Conservation (phyloP, 2,329 filamentous ascomycete genomes). For the Alternaria ethzedia region DNA sequence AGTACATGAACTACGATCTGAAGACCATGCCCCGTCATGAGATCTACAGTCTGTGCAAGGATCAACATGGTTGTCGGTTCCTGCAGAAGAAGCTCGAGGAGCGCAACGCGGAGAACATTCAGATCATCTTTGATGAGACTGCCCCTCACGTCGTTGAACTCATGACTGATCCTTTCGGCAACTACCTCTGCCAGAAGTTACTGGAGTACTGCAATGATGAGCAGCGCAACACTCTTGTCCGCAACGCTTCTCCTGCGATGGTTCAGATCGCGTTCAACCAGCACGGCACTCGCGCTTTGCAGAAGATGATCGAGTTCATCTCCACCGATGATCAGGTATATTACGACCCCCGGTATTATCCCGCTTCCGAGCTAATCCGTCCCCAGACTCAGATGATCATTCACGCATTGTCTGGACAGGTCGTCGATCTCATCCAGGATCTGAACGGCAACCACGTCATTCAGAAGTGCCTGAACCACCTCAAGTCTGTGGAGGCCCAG, state of each 20-base stretch:
- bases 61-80: slow-evolving; percentile 96
- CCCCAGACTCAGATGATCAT: slow-evolving; percentile 78
- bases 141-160: slow-evolving; percentile 93
- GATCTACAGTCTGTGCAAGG: slow-evolving; percentile 92
- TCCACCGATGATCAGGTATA: slow-evolving; percentile 75
- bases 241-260: slow-evolving; percentile 86
- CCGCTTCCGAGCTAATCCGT: slow-evolving; percentile 13
- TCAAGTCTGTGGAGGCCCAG: slow-evolving; percentile 81
- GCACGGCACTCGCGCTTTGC: slow-evolving; percentile 92
- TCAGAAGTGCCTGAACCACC: slow-evolving; percentile 97
- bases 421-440: slow-evolving; percentile 95
- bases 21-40: slow-evolving; percentile 77
- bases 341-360: slow-evolving; percentile 9
- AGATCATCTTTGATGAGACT: slow-evolving; percentile 94
- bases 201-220: slow-evolving; percentile 95
- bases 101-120: slow-evolving; percentile 78
- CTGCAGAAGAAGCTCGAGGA: slow-evolving; percentile 97
- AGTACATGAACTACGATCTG: slow-evolving; percentile 82
- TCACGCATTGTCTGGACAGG: slow-evolving; percentile 77
- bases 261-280: slow-evolving; percentile 95
- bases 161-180: slow-evolving; percentile 98
- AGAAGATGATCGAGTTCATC: slow-evolving; percentile 99
- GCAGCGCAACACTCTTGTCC: slow-evolving; percentile 89
- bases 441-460: slow-evolving; percentile 99
- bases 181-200: slow-evolving; percentile 98